Base-by-base conservation (phyloP, 2,329 filamentous ascomycete species). In the Phaeosphaeriaceae sp. region DNA sequence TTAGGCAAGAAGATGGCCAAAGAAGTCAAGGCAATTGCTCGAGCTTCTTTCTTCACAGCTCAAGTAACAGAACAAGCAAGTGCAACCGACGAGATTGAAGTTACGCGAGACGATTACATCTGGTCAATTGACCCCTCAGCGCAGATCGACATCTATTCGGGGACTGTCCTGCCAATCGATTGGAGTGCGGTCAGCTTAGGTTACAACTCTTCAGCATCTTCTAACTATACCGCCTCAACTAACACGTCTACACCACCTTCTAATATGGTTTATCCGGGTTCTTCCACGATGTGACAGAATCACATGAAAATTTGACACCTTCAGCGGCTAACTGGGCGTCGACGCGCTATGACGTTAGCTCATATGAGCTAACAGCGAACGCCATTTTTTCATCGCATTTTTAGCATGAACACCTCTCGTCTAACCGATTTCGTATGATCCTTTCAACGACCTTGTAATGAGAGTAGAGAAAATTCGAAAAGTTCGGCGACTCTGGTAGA, bases 1-100 rank as follows among this genome's bases (percentile, higher is more conserved):
- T 83, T 90, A 13, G 87, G 88, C 1, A 81, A 79, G 36, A 81
- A 79, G 13, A 88, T 89, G 9, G 83, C 86, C 51, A 81, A 79
- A 9, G 89, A 93, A 68, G 85, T 94, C 16, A 43, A 43, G 21
- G 29, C 30, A 16, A 43, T 43, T 3, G 41, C 41, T 1, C 18
- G 30, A 12, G 6, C 28, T 18, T 6, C n/a, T 7, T 33, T 42
- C 2, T 12, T 6, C 4, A 11, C n/a, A n/a, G 8, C 23, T 3
- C 12, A n/a, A 6, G 23, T 12, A n/a, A 16, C 13, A n/a, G n/a
- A n/a, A n/a, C n/a, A n/a, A n/a, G 17, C 40, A 11, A 45, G 50
- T 13, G 26, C 52, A 6, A 17, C 17, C 11, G 41, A 33, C 12
- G 52, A 55, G 21, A 50, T 57, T 35, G 58, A 63, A 21, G 50